These are phyloP conservation scores for Ocimum tenuiflorum DNA, from an alignment of 257 asterid species.

Conservation along the genomic window DNA sequence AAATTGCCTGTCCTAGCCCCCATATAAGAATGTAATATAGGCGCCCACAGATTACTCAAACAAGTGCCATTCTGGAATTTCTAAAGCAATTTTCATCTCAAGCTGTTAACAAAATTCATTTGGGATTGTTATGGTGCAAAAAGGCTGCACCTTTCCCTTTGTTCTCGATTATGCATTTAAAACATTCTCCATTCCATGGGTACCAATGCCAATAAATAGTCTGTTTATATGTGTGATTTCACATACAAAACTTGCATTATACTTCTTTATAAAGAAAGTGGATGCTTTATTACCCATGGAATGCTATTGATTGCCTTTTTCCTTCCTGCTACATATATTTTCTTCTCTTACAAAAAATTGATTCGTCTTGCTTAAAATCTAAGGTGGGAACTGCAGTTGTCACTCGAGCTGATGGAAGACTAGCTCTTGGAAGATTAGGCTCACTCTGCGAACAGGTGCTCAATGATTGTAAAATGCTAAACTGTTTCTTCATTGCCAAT, in stretches of 20 bases:
- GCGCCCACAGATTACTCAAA: neutral
- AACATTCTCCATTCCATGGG: neutral
- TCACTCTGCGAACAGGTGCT: constrained; percentile 96
- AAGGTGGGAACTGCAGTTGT: constrained; percentile 93
- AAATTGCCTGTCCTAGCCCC: neutral
- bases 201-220: neutral
- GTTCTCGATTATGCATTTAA: neutral
- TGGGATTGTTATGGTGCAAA: neutral
- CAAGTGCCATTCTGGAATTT: too few species aligned
- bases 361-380: neutral
- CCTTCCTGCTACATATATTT: neutral
- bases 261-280: neutral
- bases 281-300: neutral
- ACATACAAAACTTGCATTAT: neutral
- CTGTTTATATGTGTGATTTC: neutral
- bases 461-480: constrained; percentile 10
- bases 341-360: constrained; percentile 2
- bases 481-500: neutral
- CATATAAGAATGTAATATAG: neutral
- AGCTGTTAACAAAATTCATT: neutral
- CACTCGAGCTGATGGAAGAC: constrained; percentile 68
- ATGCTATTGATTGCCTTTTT: neutral
- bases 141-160: neutral
- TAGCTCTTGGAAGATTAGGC: constrained; percentile 96
- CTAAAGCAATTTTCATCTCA: too few species aligned